A percentile compares a stretch with the other conserved stretches of the same genome.
phyloP scores from a whole-genome alignment of 257 asterid species.

The Plantago major region DNA sequence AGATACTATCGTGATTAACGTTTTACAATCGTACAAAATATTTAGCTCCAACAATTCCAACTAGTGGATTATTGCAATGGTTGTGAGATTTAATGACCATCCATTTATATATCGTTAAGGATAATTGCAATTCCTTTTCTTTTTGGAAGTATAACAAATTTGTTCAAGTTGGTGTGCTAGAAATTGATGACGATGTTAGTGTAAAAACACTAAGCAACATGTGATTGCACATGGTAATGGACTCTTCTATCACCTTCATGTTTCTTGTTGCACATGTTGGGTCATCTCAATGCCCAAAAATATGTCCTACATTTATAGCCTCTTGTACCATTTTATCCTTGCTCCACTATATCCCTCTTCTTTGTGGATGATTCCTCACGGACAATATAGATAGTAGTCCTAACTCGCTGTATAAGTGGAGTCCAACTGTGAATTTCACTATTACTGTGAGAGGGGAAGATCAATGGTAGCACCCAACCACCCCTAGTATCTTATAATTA shows the following conservation, averaged over 20 bases:
- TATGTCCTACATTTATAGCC: constrained; percentile 20
- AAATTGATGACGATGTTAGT: background rate
- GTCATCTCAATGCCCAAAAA: constrained; percentile 17
- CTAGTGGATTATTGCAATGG: no score
- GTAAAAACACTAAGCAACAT: constrained; percentile 24
- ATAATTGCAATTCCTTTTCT: background rate
- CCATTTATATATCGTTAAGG: background rate
- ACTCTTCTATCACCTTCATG: constrained; percentile 37
- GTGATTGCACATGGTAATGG: constrained; percentile 47
- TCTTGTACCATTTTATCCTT: constrained; percentile 15
- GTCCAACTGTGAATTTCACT: no score
- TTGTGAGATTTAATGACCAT: background rate
- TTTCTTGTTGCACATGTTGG: constrained; percentile 35
- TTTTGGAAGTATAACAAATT: background rate
- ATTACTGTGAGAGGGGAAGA: no score
- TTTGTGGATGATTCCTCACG: no score
- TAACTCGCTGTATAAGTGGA: no score
- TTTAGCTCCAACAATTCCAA: no score
- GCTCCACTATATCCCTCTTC: constrained; percentile 4
- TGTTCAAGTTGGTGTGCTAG: constrained; percentile 6
- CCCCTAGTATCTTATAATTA: no score
- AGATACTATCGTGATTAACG: no score
- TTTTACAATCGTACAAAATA: no score
- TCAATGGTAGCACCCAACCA: no score
- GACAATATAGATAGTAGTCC: no score